Evolutionary conservation across 225 moss, liverwort and hornwort species (phyloP), one percentile per base, ranked within the genome.

Genomic region (Takakia lepidozioides): DNA sequence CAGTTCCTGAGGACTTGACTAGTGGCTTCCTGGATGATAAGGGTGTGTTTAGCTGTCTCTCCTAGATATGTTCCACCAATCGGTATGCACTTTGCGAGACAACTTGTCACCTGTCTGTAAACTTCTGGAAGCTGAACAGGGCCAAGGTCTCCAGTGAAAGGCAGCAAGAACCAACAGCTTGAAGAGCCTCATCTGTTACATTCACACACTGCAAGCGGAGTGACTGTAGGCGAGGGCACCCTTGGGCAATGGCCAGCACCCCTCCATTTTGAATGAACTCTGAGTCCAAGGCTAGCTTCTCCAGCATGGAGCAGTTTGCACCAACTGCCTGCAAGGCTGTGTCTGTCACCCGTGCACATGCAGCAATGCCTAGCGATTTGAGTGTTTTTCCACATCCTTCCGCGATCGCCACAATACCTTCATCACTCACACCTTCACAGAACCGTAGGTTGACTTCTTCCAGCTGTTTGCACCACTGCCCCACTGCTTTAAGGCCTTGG

Each of bases 51-150:
- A n/a, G n/a, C n/a, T n/a, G n/a, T n/a, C n/a, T n/a, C n/a, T n/a
- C n/a, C n/a, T n/a, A n/a, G n/a, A n/a, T n/a, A n/a, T n/a, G n/a
- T n/a, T n/a, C n/a, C n/a, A n/a, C n/a, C n/a, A n/a, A n/a, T n/a
- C n/a, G n/a, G n/a, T n/a, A n/a, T n/a, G n/a, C n/a, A n/a, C n/a
- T n/a, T n/a, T n/a, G n/a, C n/a, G n/a, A n/a, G n/a, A n/a, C n/a
- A 7, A 17, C 21, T 19, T 43, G 0, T 46, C 58, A 79, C 79
- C 65, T 46, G 68, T 83, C 79, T 2, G 79, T 83, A 26, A 83
- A 83, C 48, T 75, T 83, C 55, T 83, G 83, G 39, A 85, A 85
- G 74, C 85, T 81, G 69, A 74, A 81, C 25, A 85, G 46, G 18
- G 74, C 81, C 44, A 85, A 57, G 3, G 78, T 81, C 46, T 85